A percentile compares a stretch with the other conserved stretches of the same genome.
These are phyloP conservation scores for Hypericum perforatum DNA, from an alignment of 345 rosid species.

Conservation along the genomic window DNA sequence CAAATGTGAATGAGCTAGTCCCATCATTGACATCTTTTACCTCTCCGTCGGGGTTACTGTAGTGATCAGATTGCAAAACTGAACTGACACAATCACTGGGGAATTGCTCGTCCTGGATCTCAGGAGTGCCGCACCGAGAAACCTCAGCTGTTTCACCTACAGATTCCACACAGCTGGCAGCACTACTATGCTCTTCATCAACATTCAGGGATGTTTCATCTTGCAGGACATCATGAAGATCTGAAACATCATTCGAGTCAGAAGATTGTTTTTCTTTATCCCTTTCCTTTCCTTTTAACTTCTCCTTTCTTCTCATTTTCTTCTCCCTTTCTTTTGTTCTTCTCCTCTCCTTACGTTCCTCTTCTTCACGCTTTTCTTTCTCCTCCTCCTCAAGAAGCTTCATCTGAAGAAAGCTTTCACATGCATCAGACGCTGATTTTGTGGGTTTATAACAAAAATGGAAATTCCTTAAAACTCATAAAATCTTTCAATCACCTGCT, in stretches of 20 bases:
- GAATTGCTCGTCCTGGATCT: constrained; percentile 33
- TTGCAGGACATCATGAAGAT: constrained; percentile 19
- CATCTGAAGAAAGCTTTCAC: constrained; percentile 28
- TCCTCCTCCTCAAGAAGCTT: constrained; percentile 98
- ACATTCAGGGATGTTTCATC: constrained; percentile 33
- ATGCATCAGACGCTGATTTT: background rate
- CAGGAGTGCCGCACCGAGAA: constrained; percentile 39
- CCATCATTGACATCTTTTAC: constrained; percentile 35
- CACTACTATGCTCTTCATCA: constrained; percentile 35
- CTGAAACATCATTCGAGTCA: constrained; percentile 20
- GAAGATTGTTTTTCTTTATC: constrained; percentile 46
- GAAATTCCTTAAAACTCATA: constrained; percentile 10
- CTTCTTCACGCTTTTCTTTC: constrained; percentile 90
- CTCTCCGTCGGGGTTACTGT: constrained; percentile 34
- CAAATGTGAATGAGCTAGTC: constrained; percentile 33
- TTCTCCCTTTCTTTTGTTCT: constrained; percentile 85
- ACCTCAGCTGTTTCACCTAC: constrained; percentile 32
- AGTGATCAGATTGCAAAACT: constrained; percentile 29
- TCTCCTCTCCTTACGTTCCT: constrained; percentile 81
- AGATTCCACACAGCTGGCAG: constrained; percentile 29
- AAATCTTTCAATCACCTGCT: constrained; percentile 51
- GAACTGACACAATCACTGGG: constrained; percentile 25
- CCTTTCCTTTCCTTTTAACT: constrained; percentile 78
- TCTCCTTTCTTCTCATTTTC: constrained; percentile 89
- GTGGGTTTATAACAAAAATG: background rate